Base-by-base conservation (phyloP, 805 yeast genomes). In the Wickerhamomyces queroliae region DNA sequence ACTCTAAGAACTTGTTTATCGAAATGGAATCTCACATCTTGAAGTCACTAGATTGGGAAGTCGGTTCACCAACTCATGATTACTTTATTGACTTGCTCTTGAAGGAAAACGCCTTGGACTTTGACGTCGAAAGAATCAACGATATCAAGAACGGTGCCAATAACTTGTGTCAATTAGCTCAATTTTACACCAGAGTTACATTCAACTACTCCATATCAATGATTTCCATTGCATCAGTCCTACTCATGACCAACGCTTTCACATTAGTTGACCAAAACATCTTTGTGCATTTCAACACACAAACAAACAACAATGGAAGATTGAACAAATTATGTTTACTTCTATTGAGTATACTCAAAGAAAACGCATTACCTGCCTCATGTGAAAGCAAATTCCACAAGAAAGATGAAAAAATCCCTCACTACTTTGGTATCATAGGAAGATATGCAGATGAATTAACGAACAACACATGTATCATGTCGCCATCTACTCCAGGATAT, bases 1-100 rank as follows among this genome's bases (percentile, higher is more conserved):
- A 76, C 58, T 68, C 75, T 38, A 72, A 69, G 46, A 67, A 70
- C 46, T 64, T 75, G 44, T 77, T 83, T 53, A 62, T 78, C 42
- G 79, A 78, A 52, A 78, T 82, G 78, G 95, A 84, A 56, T 69
- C 78, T 42, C 81, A 80, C 49, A 69, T 84, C 32, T 64, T 83
- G 41, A 76, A 74, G 51, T 67, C 78, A 5, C 63, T 84, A 44
- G 66, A 76, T 40, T 84, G 91, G 91, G 68, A 74, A 46, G 63
- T 82, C 27, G 70, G 76, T 24, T 64, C 71, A 25, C 77, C 86
- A 19, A 78, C 85, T 3, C 72, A 76, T 48, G 89, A 82, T 57
- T 63, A 73, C 11, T 79, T 79, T 50, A 64, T 82, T 41, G 87
- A 83, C 50, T 57, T 81, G 38, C 69, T 68, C 49, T 58, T 80